Evolutionary conservation across 768 basidiomycete genomes (phyloP), one percentile per base, ranked within the genome.

Genomic region (Suillus fuscotomentosus): DNA sequence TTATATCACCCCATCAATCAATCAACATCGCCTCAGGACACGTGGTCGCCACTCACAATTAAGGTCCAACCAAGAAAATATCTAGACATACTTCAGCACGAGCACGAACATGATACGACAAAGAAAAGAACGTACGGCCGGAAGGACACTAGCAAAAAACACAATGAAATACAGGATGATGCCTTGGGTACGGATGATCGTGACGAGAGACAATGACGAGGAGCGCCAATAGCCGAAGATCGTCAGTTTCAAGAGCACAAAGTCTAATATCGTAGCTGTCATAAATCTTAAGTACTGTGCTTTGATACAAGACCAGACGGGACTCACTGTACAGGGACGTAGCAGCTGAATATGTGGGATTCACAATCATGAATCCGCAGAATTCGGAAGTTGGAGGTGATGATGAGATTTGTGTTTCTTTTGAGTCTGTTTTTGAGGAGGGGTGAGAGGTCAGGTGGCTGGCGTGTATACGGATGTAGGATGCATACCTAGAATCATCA

Each of bases 231-330:
- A 42, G 11, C 66, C 68, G 9, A 62, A 39, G 34, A 70, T 51
- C 4, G 69, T 63, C 36, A 74, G 31, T 24, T 63, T 24, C 20
- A 74, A 34, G 5, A 71, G 65, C 5, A 71, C 11, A 39, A 73
- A 36, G 51, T 75, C 70, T 34, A 69, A 73, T 5, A 63, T 57
- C 60, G 62, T 54, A 17, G 72, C 73, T 74, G 45, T 17, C 8
- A 43, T 20, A 9, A 20, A 34, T 5, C 10, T 2, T 17, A 67
- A 48, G 10, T 13, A 9, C 13, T 6, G n/a, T 4, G 3, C 38
- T 39, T 11, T 10, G 42, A 31, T 17, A 54, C 39, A 1, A 9
- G 22, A 27, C 3, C 6, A 11, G 0, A 15, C 10, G 9, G 17
- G 17, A 64, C 73, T 53, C 1, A 74, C 73, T 71, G 63, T 66